Conservation (phyloP, 441 rosid genomes). For the Mallotus japonicus region DNA sequence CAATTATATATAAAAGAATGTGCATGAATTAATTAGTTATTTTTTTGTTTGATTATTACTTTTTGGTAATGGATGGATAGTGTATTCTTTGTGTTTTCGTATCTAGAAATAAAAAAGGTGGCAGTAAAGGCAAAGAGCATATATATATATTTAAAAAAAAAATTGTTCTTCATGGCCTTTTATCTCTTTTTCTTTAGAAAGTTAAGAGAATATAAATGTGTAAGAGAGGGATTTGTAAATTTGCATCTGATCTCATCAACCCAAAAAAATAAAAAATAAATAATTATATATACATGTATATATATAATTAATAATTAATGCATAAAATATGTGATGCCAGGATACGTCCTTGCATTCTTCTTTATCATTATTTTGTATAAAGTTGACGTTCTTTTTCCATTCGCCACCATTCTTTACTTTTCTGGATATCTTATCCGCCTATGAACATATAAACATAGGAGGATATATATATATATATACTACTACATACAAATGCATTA, state of each 20-base stretch:
- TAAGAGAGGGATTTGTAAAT: not conserved
- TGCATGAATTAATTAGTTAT: not conserved
- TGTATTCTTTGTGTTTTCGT: not conserved
- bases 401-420: not conserved
- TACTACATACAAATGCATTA: not conserved
- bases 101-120: not conserved
- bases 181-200: not conserved
- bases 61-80: not conserved
- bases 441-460: too few species aligned
- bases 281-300: not conserved
- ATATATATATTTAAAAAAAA: not conserved
- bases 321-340: slow-evolving; percentile 32
- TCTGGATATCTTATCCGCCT: not conserved
- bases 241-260: not conserved
- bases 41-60: not conserved
- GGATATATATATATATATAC: not conserved
- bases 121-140: not conserved
- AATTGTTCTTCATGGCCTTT: not conserved
- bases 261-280: not conserved
- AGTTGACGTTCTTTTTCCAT: slow-evolving; percentile 31
- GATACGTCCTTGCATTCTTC: slow-evolving; percentile 39
- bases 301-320: too few species aligned
- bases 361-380: slow-evolving; percentile 16
- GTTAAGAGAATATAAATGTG: not conserved
- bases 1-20: not conserved